Conservation (phyloP, 345 rosid species). For the Excoecaria cochinchinensis region DNA sequence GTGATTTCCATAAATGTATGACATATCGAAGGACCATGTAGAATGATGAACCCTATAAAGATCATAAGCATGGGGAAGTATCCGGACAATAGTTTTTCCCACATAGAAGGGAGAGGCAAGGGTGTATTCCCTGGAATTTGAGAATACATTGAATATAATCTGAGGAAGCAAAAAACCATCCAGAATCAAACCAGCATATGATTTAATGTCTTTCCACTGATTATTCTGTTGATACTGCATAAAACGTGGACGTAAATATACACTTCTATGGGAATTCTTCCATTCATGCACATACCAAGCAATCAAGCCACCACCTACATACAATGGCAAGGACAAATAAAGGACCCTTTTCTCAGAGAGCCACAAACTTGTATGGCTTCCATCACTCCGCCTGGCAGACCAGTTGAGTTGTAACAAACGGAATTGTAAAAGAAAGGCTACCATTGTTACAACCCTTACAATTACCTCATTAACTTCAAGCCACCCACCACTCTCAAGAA, state of each 20-base stretch:
- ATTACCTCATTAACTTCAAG: slow-evolving; percentile 79
- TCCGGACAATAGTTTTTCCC: slow-evolving; percentile 60
- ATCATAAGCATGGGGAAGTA: slow-evolving; percentile 87
- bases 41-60: slow-evolving; percentile 68
- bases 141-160: slow-evolving; percentile 64
- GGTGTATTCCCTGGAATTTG: slow-evolving; percentile 43
- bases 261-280: slow-evolving; percentile 32
- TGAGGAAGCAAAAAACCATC: slow-evolving; percentile 85
- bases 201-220: slow-evolving; percentile 60
- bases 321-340: slow-evolving; percentile 54
- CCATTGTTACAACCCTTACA: slow-evolving; percentile 73
- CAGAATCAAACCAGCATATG: slow-evolving; percentile 75
- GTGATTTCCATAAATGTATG: slow-evolving; percentile 79
- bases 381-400: slow-evolving; percentile 52
- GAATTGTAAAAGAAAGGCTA: slow-evolving; percentile 80
- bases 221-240: slow-evolving; percentile 38
- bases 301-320: slow-evolving; percentile 58
- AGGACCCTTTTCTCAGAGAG: slow-evolving; percentile 63
- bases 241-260: slow-evolving; percentile 22
- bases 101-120: slow-evolving; percentile 55
- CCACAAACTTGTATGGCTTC: slow-evolving; percentile 45
- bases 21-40: slow-evolving; percentile 48
- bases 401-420: slow-evolving; percentile 75
- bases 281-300: slow-evolving; percentile 55
- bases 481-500: slow-evolving; percentile 75